Evolutionary conservation across 768 basidiomycete species (phyloP), one percentile per base, ranked within the genome.

Genomic region (Boletus eberwhitei): DNA sequence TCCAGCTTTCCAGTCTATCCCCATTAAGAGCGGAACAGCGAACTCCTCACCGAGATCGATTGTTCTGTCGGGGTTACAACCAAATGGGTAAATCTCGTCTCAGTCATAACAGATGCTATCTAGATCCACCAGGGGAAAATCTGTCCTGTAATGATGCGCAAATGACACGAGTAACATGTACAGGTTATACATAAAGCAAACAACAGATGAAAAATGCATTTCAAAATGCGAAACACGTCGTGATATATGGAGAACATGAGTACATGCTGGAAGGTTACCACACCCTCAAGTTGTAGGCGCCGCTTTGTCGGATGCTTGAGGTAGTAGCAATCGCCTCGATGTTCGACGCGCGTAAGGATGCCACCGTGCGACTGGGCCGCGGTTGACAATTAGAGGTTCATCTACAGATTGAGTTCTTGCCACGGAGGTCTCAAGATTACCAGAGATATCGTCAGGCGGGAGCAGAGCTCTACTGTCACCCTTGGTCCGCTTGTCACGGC

Each of bases 341-440:
- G 22, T 14, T 12, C 54, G 45, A 24, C 66, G 59, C 7, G 42
- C 35, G 34, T 69, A 63, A 16, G 69, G 69, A 50, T 57, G 61
- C 26, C 54, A 21, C 16, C 63, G 59, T 22, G 34, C 21, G 21
- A 36, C 13, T 21, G n/a, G 17, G 14, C 40, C 24, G 12, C 29
- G 46, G 16, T 31, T 29, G 21, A 56, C 41, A 29, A 46, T 51
- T 1, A 68, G 52, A 17, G 68, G 64, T 44, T 52, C 48, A 39
- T 70, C 68, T n/a, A 17, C 14, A 37, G 40, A 8, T 26, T 42
- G 53, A 17, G 19, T 21, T 21, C 43, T 53, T 31, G 36, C 1
- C 11, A 12, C 5, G 4, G 44, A 36, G 13, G 5, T 8, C 31
- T 35, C 51, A 11, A 5, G 21, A 32, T 37, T 35, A 26, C n/a